Conservation (phyloP, 1,284 basidiomycete species). For the Puccinia triticina region DNA sequence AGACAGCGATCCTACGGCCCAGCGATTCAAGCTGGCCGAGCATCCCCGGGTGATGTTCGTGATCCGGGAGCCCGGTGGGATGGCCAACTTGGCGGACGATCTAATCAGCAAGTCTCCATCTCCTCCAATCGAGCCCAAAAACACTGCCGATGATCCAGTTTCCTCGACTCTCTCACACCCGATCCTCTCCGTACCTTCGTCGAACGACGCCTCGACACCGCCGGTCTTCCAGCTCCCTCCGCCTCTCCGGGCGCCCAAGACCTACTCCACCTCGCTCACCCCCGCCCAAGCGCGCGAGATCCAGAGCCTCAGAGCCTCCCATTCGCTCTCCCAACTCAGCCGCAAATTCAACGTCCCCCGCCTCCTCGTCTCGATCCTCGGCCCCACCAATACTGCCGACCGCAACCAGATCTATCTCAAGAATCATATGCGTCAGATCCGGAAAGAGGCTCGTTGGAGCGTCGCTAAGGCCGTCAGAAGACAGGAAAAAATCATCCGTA, state of each 20-base stretch:
- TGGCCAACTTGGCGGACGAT: not conserved
- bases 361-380: constrained; percentile 24
- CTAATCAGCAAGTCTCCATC: not conserved
- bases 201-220: not conserved
- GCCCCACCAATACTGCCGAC: not conserved
- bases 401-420: not conserved
- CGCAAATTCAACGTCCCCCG: constrained; percentile 21
- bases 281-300: constrained; percentile 3
- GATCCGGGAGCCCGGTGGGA: constrained; percentile 26
- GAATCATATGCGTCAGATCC: not conserved
- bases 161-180: not conserved
- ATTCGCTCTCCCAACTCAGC: constrained; percentile 30
- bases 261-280: constrained; percentile 13
- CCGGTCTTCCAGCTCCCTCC: constrained; percentile 12
- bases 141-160: not conserved
- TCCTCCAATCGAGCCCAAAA: not conserved
- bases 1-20: constrained; percentile 11
- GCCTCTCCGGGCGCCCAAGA: not conserved
- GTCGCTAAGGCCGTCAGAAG: constrained; percentile 24
- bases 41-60: constrained; percentile 31
- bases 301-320: not conserved
- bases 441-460: constrained; percentile 35
- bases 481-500: constrained; percentile 23
- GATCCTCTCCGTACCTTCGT: not conserved
- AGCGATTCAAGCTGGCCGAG: constrained; percentile 13